Evolutionary conservation across 495 filamentous ascomycete genomes (phyloP).

Genomic region (Chaetomium cochliodes): DNA sequence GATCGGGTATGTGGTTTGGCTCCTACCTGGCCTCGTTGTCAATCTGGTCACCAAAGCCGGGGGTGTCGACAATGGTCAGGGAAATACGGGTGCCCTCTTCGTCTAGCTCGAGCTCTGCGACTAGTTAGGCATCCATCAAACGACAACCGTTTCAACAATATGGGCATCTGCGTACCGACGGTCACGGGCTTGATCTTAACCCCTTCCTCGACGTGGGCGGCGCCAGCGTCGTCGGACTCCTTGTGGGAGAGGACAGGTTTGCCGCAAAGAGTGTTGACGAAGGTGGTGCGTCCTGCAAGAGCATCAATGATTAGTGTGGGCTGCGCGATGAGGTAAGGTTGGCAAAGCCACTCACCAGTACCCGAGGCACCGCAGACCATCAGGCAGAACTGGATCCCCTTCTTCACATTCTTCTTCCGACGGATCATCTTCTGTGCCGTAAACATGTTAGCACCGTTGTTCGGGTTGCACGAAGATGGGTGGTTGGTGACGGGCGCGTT

Average conservation of each 20-base stretch:
- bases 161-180: slow-evolving; percentile 66
- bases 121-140: slow-evolving; percentile 23
- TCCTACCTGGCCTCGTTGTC: slow-evolving; percentile 93
- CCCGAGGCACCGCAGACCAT: slow-evolving; percentile 99
- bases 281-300: slow-evolving; percentile 83
- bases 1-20: slow-evolving; percentile 54
- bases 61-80: slow-evolving; percentile 96
- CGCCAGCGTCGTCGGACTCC: slow-evolving; percentile 83
- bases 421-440: slow-evolving; percentile 81
- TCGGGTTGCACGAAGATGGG: neutral
- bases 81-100: slow-evolving; percentile 98
- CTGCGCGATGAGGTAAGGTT: neutral
- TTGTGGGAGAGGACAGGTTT: slow-evolving; percentile 85
- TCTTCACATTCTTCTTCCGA: slow-evolving; percentile 99
- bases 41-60: slow-evolving; percentile 97
- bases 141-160: neutral
- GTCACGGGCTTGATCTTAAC: slow-evolving; percentile 98
- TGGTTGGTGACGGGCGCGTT: slow-evolving; percentile 20
- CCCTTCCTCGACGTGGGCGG: slow-evolving; percentile 91
- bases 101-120: slow-evolving; percentile 86
- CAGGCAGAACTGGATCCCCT: slow-evolving; percentile 99
- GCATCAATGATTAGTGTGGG: slow-evolving; percentile 31
- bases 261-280: slow-evolving; percentile 98
- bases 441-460: slow-evolving; percentile 36
- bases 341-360: slow-evolving; percentile 66